phyloP scores from a whole-genome alignment of 495 filamentous ascomycete species.

The Opeltia flavorubescens region DNA sequence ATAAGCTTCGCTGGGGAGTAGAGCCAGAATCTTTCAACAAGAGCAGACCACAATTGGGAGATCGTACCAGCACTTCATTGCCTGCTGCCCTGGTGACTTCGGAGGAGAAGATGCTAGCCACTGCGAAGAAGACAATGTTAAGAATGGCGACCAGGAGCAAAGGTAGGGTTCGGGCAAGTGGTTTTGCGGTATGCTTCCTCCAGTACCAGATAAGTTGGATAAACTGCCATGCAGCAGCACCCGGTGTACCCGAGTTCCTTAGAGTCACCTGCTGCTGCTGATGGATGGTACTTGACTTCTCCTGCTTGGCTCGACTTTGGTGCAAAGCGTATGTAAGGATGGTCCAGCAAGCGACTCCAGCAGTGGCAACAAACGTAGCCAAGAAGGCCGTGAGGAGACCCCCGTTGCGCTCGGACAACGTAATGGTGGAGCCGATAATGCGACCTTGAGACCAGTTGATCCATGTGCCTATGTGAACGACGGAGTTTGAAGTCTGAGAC shows the following conservation, averaged over 20 bases:
- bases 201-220: conserved; percentile 17
- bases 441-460: conserved; percentile 27
- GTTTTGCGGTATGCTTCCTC: conserved; percentile 15
- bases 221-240: conserved; percentile 17
- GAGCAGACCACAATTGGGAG: conserved; percentile 17
- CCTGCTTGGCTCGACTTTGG: conserved; percentile 14
- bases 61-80: conserved; percentile 17
- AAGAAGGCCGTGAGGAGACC: conserved; percentile 28
- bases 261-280: conserved; percentile 26
- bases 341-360: conserved; percentile 24
- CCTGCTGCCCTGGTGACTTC: conserved; percentile 20
- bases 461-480: conserved; percentile 26
- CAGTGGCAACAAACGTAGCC: conserved; percentile 24
- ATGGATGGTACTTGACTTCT: conserved; percentile 15
- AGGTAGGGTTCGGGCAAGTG: conserved; percentile 17
- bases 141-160: conserved; percentile 20
- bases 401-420: conserved; percentile 20
- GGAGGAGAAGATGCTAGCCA: conserved; percentile 23
- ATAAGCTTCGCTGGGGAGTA: background rate
- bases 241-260: conserved; percentile 18
- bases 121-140: conserved; percentile 17
- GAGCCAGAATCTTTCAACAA: background rate
- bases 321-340: conserved; percentile 27
- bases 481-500: conserved; percentile 6
- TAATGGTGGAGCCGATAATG: conserved; percentile 27